Conservation (phyloP, 148 eudicot genomes). For the Heliosperma pusillum region DNA sequence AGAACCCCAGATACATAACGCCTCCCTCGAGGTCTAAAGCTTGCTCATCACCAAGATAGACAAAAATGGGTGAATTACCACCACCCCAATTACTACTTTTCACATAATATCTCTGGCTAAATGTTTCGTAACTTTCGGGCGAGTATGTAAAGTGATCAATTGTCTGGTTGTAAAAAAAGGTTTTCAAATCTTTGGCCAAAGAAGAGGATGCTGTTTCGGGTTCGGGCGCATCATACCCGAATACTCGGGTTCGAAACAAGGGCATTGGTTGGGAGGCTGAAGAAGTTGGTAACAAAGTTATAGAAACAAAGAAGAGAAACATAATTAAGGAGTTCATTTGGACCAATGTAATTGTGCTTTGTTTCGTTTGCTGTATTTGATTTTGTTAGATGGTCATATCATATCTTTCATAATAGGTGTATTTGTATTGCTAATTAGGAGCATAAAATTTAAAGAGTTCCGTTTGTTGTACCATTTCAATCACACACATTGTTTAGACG, state of each 20-base stretch:
- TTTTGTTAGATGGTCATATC: background rate
- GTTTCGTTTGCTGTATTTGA: background rate
- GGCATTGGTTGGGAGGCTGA: background rate
- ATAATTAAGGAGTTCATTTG: conserved; percentile 11
- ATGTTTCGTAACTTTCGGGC: conserved; percentile 1
- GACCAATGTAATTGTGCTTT: background rate
- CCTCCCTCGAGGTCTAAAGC: background rate
- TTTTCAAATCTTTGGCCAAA: background rate
- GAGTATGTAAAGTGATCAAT: conserved; percentile 13
- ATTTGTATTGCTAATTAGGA: background rate
- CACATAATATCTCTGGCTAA: conserved; percentile 8
- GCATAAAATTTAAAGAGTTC: background rate
- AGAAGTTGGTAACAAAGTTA: background rate
- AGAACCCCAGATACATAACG: background rate
- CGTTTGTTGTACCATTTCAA: background rate
- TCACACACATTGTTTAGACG: too few species aligned
- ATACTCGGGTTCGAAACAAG: background rate
- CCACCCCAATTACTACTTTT: conserved; percentile 11
- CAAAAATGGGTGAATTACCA: conserved; percentile 13
- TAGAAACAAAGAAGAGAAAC: background rate
- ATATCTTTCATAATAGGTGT: background rate
- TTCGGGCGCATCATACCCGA: background rate
- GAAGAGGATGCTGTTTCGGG: background rate
- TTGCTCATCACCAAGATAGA: conserved; percentile 18
- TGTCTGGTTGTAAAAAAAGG: conserved; percentile 18